A percentile compares a stretch with the other conserved stretches of the same genome.
phyloP scores from a whole-genome alignment of 2,329 filamentous ascomycete species.

The Ascochyta koolunga region DNA sequence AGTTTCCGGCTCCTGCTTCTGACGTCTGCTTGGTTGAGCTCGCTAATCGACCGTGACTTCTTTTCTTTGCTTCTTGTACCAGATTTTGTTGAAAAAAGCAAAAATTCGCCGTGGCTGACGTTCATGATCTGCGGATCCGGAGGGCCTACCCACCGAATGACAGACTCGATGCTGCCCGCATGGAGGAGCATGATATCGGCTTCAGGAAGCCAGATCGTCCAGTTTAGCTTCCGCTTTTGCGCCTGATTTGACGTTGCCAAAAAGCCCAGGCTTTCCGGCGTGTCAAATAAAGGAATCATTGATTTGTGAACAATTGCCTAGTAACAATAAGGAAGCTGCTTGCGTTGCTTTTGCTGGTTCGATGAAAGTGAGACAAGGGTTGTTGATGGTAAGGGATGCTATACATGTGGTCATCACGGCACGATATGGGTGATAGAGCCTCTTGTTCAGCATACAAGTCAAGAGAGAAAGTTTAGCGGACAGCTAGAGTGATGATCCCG shows the following conservation, averaged over 20 bases:
- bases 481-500: slow-evolving; percentile 2
- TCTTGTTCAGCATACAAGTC: neutral
- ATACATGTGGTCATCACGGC: neutral
- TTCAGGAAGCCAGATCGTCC: neutral
- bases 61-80: slow-evolving; percentile 4
- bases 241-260: neutral
- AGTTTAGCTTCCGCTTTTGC: neutral
- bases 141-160: neutral
- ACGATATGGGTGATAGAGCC: neutral
- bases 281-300: neutral
- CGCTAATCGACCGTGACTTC: slow-evolving; percentile 5
- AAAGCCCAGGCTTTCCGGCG: neutral
- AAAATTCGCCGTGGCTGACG: neutral
- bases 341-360: neutral
- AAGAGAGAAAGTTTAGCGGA: slow-evolving; percentile 7
- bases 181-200: neutral
- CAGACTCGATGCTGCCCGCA: neutral
- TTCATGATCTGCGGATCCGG: neutral
- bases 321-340: neutral
- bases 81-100: slow-evolving; percentile 5
- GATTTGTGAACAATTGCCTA: neutral
- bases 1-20: neutral
- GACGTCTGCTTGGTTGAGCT: neutral
- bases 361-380: neutral
- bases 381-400: neutral